These are phyloP conservation scores for Chrysosporium keratinophilum DNA, from an alignment of 2,329 filamentous ascomycete species.

Conservation along the genomic window DNA sequence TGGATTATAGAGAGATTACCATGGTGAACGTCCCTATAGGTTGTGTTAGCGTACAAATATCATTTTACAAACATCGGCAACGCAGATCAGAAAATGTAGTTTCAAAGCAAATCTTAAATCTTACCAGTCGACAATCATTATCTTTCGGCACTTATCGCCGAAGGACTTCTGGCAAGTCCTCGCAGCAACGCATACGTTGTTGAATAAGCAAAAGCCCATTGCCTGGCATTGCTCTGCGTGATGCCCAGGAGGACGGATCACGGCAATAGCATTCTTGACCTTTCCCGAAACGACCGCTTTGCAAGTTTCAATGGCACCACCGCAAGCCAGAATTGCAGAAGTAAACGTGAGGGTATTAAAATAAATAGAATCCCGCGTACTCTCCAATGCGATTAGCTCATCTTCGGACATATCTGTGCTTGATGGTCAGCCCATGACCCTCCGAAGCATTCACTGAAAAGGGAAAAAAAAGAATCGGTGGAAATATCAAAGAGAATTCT, in stretches of 20 bases:
- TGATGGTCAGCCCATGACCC: not conserved
- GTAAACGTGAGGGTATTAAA: conserved; percentile 72
- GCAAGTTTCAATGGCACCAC: conserved; percentile 91
- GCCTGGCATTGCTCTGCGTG: conserved; percentile 78
- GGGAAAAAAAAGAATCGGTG: not conserved
- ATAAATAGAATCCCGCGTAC: conserved; percentile 65
- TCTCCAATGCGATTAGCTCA: conserved; percentile 59
- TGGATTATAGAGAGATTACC: conserved; percentile 29
- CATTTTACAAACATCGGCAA: not conserved
- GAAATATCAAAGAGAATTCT: conserved; percentile 17
- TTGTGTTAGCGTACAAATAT: conserved; percentile 2
- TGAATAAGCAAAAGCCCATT: conserved; percentile 95
- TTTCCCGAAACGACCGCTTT: conserved; percentile 72
- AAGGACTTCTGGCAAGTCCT: conserved; percentile 74
- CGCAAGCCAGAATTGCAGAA: conserved; percentile 73
- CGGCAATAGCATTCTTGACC: conserved; percentile 89
- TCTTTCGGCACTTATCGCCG: conserved; percentile 69
- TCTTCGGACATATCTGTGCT: conserved; percentile 40
- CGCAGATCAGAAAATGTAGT: not conserved
- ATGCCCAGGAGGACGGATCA: conserved; percentile 89
- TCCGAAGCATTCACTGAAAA: not conserved
- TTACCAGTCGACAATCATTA: conserved; percentile 89
- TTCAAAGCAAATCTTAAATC: conserved; percentile 28
- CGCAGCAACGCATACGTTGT: conserved; percentile 92
- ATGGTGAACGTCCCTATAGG: conserved; percentile 54